A percentile compares a stretch with the other conserved stretches of the same genome.
Conservation (phyloP, 345 rosid species). For the Syzygium oleosum region DNA sequence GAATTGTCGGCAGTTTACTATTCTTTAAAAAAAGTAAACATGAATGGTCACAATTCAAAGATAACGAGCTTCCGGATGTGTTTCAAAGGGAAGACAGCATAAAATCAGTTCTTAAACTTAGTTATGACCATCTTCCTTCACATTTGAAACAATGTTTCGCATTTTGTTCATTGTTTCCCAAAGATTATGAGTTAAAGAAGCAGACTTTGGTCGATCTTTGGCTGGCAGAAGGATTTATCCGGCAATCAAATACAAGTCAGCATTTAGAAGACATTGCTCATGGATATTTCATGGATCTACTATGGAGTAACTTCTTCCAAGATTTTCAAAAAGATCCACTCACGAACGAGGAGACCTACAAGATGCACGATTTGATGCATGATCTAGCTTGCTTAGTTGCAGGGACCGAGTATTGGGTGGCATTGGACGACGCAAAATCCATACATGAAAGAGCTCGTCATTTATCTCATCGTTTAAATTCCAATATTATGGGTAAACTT, state of each 20-base stretch:
- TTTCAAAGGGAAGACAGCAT: neutral
- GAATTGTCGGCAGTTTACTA: neutral
- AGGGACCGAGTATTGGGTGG: neutral
- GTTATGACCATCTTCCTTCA: neutral
- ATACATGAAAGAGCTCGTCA: neutral
- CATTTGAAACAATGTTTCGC: neutral
- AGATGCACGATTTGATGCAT: conserved; percentile 4
- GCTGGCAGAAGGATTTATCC: neutral
- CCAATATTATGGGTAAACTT: fast-evolving
- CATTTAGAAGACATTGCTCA: neutral
- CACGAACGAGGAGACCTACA: neutral
- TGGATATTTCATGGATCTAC: neutral
- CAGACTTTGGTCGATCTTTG: neutral
- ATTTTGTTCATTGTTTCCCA: neutral
- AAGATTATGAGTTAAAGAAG: neutral
- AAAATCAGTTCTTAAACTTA: neutral
- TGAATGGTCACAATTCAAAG: neutral
- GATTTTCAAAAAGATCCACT: neutral
- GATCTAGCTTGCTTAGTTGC: neutral
- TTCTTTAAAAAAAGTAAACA: neutral
- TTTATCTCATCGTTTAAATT: neutral
- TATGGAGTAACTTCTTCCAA: neutral
- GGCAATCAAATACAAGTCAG: neutral
- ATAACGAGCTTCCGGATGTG: neutral
- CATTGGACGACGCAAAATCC: neutral